Base-by-base conservation (phyloP, 2,329 filamentous ascomycete species). In the Kalmusia sp. region DNA sequence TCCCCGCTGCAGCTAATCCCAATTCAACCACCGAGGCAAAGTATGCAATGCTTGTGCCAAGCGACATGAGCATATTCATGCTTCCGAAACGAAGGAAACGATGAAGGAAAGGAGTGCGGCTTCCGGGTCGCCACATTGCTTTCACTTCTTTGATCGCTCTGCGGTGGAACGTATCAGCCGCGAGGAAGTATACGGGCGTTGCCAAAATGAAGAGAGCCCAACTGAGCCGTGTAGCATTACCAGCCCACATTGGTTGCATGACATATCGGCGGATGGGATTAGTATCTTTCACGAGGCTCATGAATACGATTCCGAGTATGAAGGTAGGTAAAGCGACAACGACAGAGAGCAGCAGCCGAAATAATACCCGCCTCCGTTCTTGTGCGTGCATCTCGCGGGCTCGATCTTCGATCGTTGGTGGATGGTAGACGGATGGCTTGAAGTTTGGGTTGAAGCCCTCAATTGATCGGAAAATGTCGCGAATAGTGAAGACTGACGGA, bases 51-150 rank as follows among this genome's bases (percentile, higher is more conserved):
- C 86, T 89, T 0, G 93, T 96, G 5, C 92, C 93, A 2, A 96
- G 82, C 6, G 90, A 95, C 75, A 97, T 93, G 54, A 97, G 83
- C 78, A 96, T 89, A 69, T 96, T 96, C 93, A 97, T 97, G 77
- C 92, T 96, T 7, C 93, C 93, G 67, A 97, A 97, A n/a, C 90
- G 87, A 72, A 92, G 92, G 67, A 97, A 93, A 12, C 93, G 82
- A 62, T 88, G 84, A 14, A 90, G 64, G 3, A 96, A 71, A 0
- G 91, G 90, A 1, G 88, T 88, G 31, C 83, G 85, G 69, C 91
- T 96, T 24, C 86, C 84, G 2, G 79, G 86, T 19, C 89, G 83
- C 93, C 93, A 97, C 58, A 96, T 79, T 0, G 87, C 82, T 55
- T 81, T 81, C 11, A 97, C 77, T 65, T 96, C 93, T 70, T 92